Conservation (phyloP, 1,284 basidiomycete genomes). For the Phaffia rhodozyma region DNA sequence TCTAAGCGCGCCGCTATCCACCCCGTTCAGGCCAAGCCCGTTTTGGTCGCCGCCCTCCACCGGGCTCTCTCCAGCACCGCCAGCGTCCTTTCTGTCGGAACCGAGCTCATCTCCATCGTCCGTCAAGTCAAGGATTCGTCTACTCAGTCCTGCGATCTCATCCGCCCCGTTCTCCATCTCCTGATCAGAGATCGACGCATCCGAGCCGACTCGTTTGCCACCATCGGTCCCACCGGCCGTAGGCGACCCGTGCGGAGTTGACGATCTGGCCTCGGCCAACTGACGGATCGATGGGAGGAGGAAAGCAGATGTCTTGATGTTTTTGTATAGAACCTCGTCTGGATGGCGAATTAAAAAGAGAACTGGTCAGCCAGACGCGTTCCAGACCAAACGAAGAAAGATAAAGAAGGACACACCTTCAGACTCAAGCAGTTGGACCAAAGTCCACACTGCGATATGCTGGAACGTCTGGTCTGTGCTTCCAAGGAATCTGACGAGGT, state of each 20-base stretch:
- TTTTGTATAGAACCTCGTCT: constrained; percentile 80
- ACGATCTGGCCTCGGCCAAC: constrained; percentile 61
- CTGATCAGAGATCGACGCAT: constrained; percentile 30
- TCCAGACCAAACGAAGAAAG: no score
- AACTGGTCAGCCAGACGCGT: not conserved
- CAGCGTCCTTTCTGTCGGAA: not conserved
- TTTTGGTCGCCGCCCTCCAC: not conserved
- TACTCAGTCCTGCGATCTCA: constrained; percentile 73
- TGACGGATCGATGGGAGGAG: constrained; percentile 73
- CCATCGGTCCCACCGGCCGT: constrained; percentile 1
- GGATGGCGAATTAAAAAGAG: constrained; percentile 13
- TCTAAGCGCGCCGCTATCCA: not conserved
- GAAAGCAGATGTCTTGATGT: constrained; percentile 68
- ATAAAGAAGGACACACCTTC: constrained; percentile 46
- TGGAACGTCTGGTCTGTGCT: constrained; percentile 98
- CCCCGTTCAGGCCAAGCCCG: not conserved
- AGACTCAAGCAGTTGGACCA: constrained; percentile 90
- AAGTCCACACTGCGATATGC: constrained; percentile 98
- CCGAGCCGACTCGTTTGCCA: constrained; percentile 20
- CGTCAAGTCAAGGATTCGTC: constrained; percentile 72
- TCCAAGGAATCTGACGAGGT: constrained; percentile 87
- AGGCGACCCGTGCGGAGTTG: constrained; percentile 45
- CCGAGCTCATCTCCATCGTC: constrained; percentile 49
- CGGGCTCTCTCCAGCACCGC: not conserved
- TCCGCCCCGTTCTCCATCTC: constrained; percentile 52